These are phyloP conservation scores for Cryptococcus wingfieldii DNA, from an alignment of 1,284 basidiomycete species.

Conservation along the genomic window DNA sequence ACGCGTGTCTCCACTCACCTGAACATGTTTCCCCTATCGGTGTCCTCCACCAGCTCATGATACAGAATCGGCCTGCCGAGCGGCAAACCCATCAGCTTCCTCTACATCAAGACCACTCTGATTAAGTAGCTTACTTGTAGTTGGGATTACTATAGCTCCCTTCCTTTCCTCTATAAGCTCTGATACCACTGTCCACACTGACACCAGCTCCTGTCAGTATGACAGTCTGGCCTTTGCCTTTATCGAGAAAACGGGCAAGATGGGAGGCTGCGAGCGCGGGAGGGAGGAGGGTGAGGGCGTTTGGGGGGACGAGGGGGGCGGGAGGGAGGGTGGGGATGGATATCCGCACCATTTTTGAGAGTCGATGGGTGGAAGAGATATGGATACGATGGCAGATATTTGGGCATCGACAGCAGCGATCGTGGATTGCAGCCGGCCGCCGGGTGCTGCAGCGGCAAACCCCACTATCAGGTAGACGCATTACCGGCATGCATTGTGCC, in stretches of 20 bases:
- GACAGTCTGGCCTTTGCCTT: slow-evolving; percentile 60
- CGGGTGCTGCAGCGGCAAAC: too few relatives aligned
- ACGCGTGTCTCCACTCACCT: slow-evolving; percentile 52
- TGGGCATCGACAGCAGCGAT: too few relatives aligned
- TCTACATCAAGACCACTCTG: background rate
- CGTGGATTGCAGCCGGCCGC: too few relatives aligned
- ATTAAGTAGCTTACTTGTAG: slow-evolving; percentile 62
- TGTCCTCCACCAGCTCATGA: slow-evolving; percentile 72
- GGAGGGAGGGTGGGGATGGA: slow-evolving; percentile 73
- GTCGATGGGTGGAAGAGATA: too few relatives aligned
- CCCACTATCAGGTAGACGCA: too few relatives aligned
- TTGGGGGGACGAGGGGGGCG: slow-evolving; percentile 50
- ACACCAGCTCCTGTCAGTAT: slow-evolving; percentile 85
- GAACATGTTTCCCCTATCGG: slow-evolving; percentile 63
- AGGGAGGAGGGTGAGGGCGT: slow-evolving; percentile 49
- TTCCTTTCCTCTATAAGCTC: slow-evolving; percentile 77
- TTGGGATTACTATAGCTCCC: slow-evolving; percentile 86
- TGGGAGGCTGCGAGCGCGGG: slow-evolving; percentile 60
- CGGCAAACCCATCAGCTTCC: background rate
- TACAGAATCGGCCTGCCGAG: slow-evolving; percentile 54
- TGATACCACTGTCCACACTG: slow-evolving; percentile 85
- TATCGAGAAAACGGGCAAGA: slow-evolving; percentile 62
- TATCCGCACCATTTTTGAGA: slow-evolving; percentile 52
- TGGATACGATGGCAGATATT: too few relatives aligned
- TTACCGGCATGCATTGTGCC: too few relatives aligned